A percentile compares a stretch with the other conserved stretches of the same genome.
Evolutionary conservation across 139 green algal genomes (phyloP).

Genomic region (Auxenochlorella pyrenoidosa): DNA sequence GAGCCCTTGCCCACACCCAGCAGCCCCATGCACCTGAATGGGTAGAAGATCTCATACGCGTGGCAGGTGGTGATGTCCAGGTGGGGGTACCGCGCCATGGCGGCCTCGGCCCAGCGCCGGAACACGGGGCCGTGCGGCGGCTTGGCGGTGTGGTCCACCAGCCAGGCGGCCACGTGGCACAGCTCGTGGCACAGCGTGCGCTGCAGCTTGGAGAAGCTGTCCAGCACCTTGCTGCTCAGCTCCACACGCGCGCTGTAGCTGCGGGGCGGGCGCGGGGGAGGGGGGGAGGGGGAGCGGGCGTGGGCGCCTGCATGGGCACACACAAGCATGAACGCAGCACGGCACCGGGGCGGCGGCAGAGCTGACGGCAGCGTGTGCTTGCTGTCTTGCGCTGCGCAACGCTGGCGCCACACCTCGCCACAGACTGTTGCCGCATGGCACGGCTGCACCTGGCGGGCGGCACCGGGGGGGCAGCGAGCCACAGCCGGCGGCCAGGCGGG

Average conservation of each 20-base stretch:
- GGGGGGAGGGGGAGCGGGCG: too few relatives aligned
- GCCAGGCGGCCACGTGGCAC: constrained; percentile 72
- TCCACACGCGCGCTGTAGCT: constrained; percentile 63
- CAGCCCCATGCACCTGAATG: constrained; percentile 48
- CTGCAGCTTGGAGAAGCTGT: constrained; percentile 56
- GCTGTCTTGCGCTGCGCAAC: background rate
- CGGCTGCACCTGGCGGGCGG: too few relatives aligned
- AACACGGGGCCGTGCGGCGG: constrained; percentile 72
- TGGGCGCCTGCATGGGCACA: too few relatives aligned
- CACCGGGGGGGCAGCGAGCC: background rate
- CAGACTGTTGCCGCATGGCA: background rate
- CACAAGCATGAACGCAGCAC: background rate
- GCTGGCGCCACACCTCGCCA: too few relatives aligned
- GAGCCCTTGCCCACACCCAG: background rate
- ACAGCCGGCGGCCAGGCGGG: background rate
- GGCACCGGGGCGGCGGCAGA: too few relatives aligned
- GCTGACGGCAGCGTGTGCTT: background rate
- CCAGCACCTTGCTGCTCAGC: constrained; percentile 70
- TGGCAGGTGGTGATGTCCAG: constrained; percentile 73
- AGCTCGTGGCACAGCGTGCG: constrained; percentile 74
- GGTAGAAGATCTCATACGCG: constrained; percentile 64
- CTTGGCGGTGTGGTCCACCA: constrained; percentile 65
- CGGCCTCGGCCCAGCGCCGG: constrained; percentile 54
- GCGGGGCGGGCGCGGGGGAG: background rate
- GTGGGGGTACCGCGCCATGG: constrained; percentile 44